Evolutionary conservation across 2,329 filamentous ascomycete species (phyloP).

Genomic region (Clonostachys byssicola): DNA sequence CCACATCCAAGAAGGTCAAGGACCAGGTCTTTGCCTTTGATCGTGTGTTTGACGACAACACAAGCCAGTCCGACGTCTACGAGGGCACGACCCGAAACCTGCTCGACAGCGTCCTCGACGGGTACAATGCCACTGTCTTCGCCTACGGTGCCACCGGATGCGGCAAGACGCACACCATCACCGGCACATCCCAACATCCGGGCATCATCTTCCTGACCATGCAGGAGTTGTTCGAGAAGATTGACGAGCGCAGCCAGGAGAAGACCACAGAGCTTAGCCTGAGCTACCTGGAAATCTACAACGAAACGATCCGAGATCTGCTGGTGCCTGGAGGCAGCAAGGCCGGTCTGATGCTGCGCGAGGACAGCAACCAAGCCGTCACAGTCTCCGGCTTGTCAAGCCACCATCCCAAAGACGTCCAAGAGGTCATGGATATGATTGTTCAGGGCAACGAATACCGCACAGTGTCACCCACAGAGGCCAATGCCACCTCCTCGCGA

Average conservation of each 20-base stretch:
- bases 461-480: constrained; percentile 94
- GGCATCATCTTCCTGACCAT: constrained; percentile 99
- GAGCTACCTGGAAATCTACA: constrained; percentile 98
- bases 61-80: constrained; percentile 88
- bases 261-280: constrained; percentile 88
- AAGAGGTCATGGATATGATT: constrained; percentile 99
- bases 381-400: constrained; percentile 88
- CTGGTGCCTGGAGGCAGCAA: constrained; percentile 79
- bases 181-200: constrained; percentile 84
- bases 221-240: constrained; percentile 97
- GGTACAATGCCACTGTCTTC: constrained; percentile 98
- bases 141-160: constrained; percentile 97
- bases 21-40: constrained; percentile 98
- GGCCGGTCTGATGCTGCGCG: constrained; percentile 82
- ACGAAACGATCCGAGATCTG: constrained; percentile 95
- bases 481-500: constrained; percentile 94
- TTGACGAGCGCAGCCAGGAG: constrained; percentile 78
- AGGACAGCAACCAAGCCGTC: constrained; percentile 90
- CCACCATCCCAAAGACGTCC: constrained; percentile 84
- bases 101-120: constrained; percentile 93
- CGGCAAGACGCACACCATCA: constrained; percentile 98
- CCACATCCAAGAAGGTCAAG: constrained; percentile 86
- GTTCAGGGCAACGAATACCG: constrained; percentile 90
- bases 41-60: constrained; percentile 93
- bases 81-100: constrained; percentile 85